These are phyloP conservation scores for Phlyctochytrium bullatum DNA, from an alignment of 192 early-diverging fungal species.

Conservation along the genomic window DNA sequence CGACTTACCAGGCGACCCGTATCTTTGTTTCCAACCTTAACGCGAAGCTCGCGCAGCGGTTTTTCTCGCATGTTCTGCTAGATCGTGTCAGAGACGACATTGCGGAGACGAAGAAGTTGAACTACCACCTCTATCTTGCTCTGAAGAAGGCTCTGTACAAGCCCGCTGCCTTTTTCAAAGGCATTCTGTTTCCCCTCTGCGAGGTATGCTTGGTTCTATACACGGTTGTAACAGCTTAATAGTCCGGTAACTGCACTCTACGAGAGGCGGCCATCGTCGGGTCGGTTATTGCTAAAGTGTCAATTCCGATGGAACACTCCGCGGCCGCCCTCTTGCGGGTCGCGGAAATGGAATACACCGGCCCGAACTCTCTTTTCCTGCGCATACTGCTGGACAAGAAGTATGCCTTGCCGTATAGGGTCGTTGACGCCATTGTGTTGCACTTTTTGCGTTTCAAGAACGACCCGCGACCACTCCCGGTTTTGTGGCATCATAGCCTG, in stretches of 20 bases:
- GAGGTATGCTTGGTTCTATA: conserved; percentile 51
- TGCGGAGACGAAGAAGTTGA: conserved; percentile 94
- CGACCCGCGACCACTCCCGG: conserved; percentile 77
- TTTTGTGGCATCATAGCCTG: conserved; percentile 94
- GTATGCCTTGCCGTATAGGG: conserved; percentile 96
- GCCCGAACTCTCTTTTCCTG: conserved; percentile 90
- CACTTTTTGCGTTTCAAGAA: conserved; percentile 90
- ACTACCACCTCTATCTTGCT: conserved; percentile 96
- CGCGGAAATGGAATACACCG: conserved; percentile 98
- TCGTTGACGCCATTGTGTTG: conserved; percentile 92
- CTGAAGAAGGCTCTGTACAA: conserved; percentile 97
- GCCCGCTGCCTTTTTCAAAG: conserved; percentile 97
- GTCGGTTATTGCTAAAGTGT: conserved; percentile 86
- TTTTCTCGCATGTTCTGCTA: conserved; percentile 82
- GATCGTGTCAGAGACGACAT: conserved; percentile 95
- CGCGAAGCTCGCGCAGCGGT: conserved; percentile 86
- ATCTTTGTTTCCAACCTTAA: conserved; percentile 98
- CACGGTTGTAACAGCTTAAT: not conserved
- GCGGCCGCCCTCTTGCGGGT: conserved; percentile 88
- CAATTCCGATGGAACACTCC: conserved; percentile 94
- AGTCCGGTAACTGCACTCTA: conserved; percentile 76
- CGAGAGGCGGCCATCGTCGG: conserved; percentile 96
- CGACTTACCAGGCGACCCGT: conserved; percentile 90
- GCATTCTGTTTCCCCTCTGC: conserved; percentile 92
- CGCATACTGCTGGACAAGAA: conserved; percentile 97